Percentiles rank a stretch among this genome's conserved stretches.
Evolutionary conservation across 2,329 filamentous ascomycete genomes (phyloP).

Genomic region (Alternaria conjuncta): DNA sequence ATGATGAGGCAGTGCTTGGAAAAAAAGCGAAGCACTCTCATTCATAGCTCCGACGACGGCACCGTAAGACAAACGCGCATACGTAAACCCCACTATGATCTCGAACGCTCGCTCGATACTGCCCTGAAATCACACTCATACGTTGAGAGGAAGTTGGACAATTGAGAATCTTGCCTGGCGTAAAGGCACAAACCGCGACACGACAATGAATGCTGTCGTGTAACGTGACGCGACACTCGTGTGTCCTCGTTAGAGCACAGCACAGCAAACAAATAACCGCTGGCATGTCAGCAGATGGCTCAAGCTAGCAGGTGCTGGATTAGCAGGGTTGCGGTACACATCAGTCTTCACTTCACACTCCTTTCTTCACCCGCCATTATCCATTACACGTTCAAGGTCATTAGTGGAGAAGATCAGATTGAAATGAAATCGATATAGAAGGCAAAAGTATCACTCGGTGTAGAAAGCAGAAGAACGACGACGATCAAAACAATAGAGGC

Average conservation of each 20-base stretch:
- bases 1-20: background rate
- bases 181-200: background rate
- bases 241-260: background rate
- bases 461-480: background rate
- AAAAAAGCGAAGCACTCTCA: background rate
- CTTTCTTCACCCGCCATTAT: background rate
- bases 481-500: background rate
- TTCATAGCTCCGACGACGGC: background rate
- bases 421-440: background rate
- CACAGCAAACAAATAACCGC: background rate
- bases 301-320: background rate
- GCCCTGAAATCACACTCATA: background rate
- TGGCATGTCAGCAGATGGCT: background rate
- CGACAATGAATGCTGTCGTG: background rate
- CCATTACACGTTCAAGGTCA: background rate
- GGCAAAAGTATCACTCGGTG: background rate
- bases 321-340: background rate
- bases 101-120: background rate
- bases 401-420: background rate
- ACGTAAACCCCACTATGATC: background rate
- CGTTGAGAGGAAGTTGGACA: background rate
- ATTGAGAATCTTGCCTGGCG: background rate
- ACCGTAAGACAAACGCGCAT: background rate
- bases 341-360: background rate
- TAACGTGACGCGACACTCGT: background rate